Base-by-base conservation (phyloP, 805 yeast species). In the Isabelozyma rhagii region DNA sequence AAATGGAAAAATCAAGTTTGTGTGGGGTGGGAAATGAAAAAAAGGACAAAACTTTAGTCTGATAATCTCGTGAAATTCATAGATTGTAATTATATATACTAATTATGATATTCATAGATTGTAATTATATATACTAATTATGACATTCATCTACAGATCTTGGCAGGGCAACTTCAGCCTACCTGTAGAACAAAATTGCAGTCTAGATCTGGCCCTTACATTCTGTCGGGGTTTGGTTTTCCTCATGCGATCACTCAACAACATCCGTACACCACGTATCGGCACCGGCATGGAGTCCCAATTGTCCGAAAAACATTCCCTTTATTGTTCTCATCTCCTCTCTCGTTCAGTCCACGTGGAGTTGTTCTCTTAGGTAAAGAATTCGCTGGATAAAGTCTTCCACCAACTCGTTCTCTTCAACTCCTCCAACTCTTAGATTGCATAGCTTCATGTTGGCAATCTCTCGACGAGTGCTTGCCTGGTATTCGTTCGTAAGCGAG, bases 331-430 rank as follows among this genome's bases (percentile, higher is more conserved):
- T 15, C 17, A 15, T 15, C 17, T 15, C 17, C 17, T 15, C 36
- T 13, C 10, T 13, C 3, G 36, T 31, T 31, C 36, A 4, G 4
- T 13, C 36, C 36, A 31, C 25, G 5, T 21, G 25, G 6, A 5
- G 25, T 21, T 21, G n/a, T 21, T 21, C 25, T 21, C 25, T 21
- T 21, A 31, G 36, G 36, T 31, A 31, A 8, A 78, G 52, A 5
- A 80, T 67, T 38, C 77, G 55, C 43, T 61, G 62, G 13, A 84
- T 80, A 64, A 88, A 87, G 55, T 87, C 93, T 61, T 87, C 92
- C 4, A 89, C 82, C 21, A 84, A 65, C 52, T 72, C 81, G 59
- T 89, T 89, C 45, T 79, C 80, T 55, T 88, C 89, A 0, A 72
- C 48, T 0, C 96, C 96, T 5, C 86, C 85, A 3, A 59, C 61